These are phyloP conservation scores for Juglanconis sp. DNA, from an alignment of 2,329 filamentous ascomycete species.

Conservation along the genomic window DNA sequence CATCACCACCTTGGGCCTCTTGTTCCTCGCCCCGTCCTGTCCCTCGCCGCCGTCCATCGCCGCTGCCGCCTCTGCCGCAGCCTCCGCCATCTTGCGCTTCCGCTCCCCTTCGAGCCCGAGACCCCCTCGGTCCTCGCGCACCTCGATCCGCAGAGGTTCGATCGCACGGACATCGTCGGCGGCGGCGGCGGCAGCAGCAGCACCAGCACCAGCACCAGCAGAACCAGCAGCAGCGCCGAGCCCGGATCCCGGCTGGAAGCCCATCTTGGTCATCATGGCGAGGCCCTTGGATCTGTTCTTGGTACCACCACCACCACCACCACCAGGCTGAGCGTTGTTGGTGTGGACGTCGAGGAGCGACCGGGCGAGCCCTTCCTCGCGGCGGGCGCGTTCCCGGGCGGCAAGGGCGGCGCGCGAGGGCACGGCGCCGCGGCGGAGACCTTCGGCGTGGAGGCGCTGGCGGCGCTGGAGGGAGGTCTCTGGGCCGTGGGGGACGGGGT, in stretches of 20 bases:
- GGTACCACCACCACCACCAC: slow-evolving; percentile 24
- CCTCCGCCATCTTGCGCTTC: slow-evolving; percentile 71
- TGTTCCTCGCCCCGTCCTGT: slow-evolving; percentile 42
- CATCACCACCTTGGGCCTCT: slow-evolving; percentile 56
- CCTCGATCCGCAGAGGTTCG: slow-evolving; percentile 71
- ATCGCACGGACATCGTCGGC: slow-evolving; percentile 31
- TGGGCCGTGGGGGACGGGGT: slow-evolving; percentile 37
- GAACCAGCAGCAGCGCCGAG: slow-evolving; percentile 43
- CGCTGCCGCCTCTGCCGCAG: slow-evolving; percentile 43
- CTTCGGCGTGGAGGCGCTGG: slow-evolving; percentile 55
- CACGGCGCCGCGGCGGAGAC: slow-evolving; percentile 62
- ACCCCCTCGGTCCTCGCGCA: slow-evolving; percentile 78
- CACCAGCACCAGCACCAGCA: too few species aligned
- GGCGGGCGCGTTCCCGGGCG: slow-evolving; percentile 66
- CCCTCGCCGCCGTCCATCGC: slow-evolving; percentile 35
- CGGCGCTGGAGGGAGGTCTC: slow-evolving; percentile 56
- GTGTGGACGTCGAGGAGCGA: slow-evolving; percentile 61
- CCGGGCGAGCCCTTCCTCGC: slow-evolving; percentile 73
- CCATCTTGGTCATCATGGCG: slow-evolving; percentile 96
- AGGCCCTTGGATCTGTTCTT: slow-evolving; percentile 74
- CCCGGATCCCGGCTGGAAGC: slow-evolving; percentile 73
- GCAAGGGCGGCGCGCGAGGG: slow-evolving; percentile 82
- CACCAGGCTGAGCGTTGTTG: background rate
- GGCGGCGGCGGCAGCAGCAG: slow-evolving; percentile 39
- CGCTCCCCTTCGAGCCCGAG: slow-evolving; percentile 81